Conservation (phyloP, 352 stramenopile genomes). For the Pythium phragmiticola region DNA sequence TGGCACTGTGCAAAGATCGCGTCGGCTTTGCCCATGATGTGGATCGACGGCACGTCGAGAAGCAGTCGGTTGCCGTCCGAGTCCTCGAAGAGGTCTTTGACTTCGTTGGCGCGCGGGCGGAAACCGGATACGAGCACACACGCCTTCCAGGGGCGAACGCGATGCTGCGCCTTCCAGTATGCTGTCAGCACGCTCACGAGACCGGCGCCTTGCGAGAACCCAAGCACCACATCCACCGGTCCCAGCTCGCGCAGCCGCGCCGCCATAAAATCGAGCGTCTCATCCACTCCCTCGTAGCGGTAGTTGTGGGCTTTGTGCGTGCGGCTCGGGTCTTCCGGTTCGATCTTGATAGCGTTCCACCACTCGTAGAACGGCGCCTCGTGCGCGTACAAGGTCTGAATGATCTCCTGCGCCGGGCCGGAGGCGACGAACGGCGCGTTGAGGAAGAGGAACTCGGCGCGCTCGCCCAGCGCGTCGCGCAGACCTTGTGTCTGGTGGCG, state of each 20-base stretch:
- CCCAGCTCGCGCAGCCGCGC: slow-evolving; percentile 49
- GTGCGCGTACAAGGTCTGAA: slow-evolving; percentile 57
- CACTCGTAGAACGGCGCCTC: slow-evolving; percentile 73
- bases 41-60: slow-evolving; percentile 65
- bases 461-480: slow-evolving; percentile 45
- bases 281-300: slow-evolving; percentile 61
- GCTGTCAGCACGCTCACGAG: slow-evolving; percentile 62
- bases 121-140: slow-evolving; percentile 71
- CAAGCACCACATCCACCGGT: slow-evolving; percentile 61
- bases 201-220: slow-evolving; percentile 72
- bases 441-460: slow-evolving; percentile 64
- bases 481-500: slow-evolving; percentile 56
- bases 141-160: slow-evolving; percentile 50
- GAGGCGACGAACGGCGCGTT: slow-evolving; percentile 60
- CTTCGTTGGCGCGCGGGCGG: slow-evolving; percentile 45
- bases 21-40: slow-evolving; percentile 59
- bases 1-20: slow-evolving; percentile 43
- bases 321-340: slow-evolving; percentile 14
- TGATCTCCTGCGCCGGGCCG: slow-evolving; percentile 54
- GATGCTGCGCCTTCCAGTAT: slow-evolving; percentile 41
- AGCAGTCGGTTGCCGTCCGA: slow-evolving; percentile 28
- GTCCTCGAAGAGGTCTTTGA: slow-evolving; percentile 49
- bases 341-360: slow-evolving; percentile 64
- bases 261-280: slow-evolving; percentile 56
- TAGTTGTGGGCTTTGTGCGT: slow-evolving; percentile 30